Base-by-base conservation (phyloP, 148 eudicot genomes). In the Pharnaceum exiguum region DNA sequence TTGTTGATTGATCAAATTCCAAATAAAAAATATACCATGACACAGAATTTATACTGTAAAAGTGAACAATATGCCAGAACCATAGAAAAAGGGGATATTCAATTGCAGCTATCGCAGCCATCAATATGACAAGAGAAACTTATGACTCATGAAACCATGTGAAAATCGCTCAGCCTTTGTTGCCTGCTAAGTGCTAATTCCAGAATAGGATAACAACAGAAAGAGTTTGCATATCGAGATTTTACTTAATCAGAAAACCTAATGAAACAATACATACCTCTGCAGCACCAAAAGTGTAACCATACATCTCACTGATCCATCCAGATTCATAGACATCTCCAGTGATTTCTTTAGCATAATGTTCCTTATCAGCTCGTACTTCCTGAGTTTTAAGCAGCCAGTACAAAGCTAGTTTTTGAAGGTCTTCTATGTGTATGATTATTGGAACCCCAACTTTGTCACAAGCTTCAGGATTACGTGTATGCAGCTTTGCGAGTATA, bases 301-400 rank as follows among this genome's bases (percentile, higher is more conserved):
- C 96, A 63, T 93, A 88, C 99, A 93, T 93, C 74, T 93, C 95
- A 71, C 99, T 93, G 64, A 93, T 83, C 98, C 95, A 93, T 46
- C 98, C 98, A 68, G 95, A 61, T 71, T 81, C 75, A 51, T 88
- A 88, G 47, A 88, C 66, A 51, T 93, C 98, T 48, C 98, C 98
- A 16, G 98, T 93, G 19, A 87, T 64, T 59, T 85, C 83, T 59
- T 54, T 85, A 21, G 84, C 77, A 43, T 87, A 93, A 71, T 93
- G 98, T 64, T 79, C 88, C 60, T 58, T 83, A 74, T 88, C 98
- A 30, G 87, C 88, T 45, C 98, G 82, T 55, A 93, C 95, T 68
- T 93, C 98, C 73, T 88, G 86, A 2, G 96, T 85, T 77, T 88
- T 93, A 25, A 81, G 95, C 63, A 85, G 73, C 96, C 96, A 93